Evolutionary conservation across 1,139 yeast genomes (phyloP), one percentile per base, ranked within the genome.

Genomic region (Zygosaccharomyces sapae): DNA sequence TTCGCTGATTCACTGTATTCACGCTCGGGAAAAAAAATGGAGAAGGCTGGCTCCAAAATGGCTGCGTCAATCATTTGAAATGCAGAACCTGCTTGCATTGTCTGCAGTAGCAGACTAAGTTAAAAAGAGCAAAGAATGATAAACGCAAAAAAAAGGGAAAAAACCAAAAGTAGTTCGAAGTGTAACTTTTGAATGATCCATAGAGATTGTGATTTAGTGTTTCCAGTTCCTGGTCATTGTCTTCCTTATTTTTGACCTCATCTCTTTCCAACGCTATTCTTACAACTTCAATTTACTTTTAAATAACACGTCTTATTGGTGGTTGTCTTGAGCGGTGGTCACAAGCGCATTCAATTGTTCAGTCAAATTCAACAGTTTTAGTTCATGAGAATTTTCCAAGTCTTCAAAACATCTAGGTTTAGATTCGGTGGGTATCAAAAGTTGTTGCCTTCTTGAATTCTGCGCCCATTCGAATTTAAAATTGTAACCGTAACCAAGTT

Each of bases 361-460:
- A 10, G 40, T 12, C 7, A 37, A 24, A 9, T 20, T 2, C 6
- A 24, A n/a, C 9, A 37, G 7, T 24, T 24, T 37, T 5, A n/a
- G 19, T n/a, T 37, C 40, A 9, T 37, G 40, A 10, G 16, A 20
- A 5, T 24, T 24, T 37, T 37, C 40, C 3, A 37, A n/a, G 27
- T 37, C 40, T 22, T 37, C 22, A n/a, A 37, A 37, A 25, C 40
- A 37, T 19, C 40, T 37, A 5, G 40, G 40, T 7, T n/a, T 16
- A 22, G 12, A 18, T 13, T 27, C 10, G 4, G 30, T 30, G 12
- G 7, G 20, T 3, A 24, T 5, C 7, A 35, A 24, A 24, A 24
- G 16, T n/a, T 37, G 40, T 12, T 24, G 29, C 10, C 12, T 24
- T n/a, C 27, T 19, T 6, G 19, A 30, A 22, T 12, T 10, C 18